Percentiles rank a stretch among this genome's conserved stretches.
Evolutionary conservation across 1,284 basidiomycete species (phyloP).

Genomic region (Trichosporon sp.): DNA sequence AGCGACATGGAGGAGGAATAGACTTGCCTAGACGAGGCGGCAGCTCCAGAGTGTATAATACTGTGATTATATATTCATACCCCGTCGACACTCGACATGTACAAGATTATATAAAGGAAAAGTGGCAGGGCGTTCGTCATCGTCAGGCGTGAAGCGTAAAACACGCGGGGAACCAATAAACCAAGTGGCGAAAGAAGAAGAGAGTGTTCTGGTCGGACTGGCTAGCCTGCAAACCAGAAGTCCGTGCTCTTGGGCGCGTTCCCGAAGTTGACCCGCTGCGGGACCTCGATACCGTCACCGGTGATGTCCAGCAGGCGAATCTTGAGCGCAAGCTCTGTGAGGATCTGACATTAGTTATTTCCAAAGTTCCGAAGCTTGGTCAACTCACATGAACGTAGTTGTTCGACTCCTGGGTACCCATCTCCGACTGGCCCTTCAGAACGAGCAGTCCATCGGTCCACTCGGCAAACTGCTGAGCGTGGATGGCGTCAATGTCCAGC

Average conservation of each 20-base stretch:
- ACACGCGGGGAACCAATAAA: neutral
- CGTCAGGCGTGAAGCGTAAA: neutral
- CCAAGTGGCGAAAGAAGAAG: neutral
- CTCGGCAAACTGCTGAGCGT: conserved; percentile 83
- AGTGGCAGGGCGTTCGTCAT: neutral
- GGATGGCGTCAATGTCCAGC: conserved; percentile 83
- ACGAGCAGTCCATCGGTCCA: conserved; percentile 96
- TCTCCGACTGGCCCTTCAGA: conserved; percentile 72
- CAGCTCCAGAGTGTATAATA: conserved; percentile 20
- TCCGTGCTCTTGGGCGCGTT: conserved; percentile 75
- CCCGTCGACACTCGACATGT: conserved; percentile 14
- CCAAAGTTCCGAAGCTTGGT: no score
- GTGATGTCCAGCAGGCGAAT: conserved; percentile 89
- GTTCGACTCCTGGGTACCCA: conserved; percentile 77
- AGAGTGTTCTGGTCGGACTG: neutral
- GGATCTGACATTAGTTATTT: conserved; percentile 39
- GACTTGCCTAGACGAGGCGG: neutral
- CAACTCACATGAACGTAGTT: conserved; percentile 65
- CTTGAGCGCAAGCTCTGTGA: conserved; percentile 92
- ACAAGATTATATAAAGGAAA: conserved; percentile 9
- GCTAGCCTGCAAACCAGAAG: conserved; percentile 74
- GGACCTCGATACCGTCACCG: conserved; percentile 89
- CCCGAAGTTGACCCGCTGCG: conserved; percentile 59
- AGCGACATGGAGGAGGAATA: conserved; percentile 32
- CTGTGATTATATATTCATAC: conserved; percentile 20